Evolutionary conservation across 2,329 filamentous ascomycete species (phyloP).

Genomic region (Tolypocladium tundrense): DNA sequence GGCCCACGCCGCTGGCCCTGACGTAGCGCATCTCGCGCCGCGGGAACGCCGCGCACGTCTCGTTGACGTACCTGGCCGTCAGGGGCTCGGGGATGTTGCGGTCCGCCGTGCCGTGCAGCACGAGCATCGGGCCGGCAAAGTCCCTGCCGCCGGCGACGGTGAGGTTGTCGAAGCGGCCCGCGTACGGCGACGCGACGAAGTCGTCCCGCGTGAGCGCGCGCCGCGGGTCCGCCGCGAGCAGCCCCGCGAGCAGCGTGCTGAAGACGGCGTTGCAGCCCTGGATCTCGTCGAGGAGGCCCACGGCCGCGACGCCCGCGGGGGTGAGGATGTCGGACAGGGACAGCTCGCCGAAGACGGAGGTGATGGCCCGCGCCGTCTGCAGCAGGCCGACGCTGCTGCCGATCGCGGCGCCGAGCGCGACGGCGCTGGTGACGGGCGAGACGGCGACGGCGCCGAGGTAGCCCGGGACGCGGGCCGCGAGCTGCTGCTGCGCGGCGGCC

Average conservation of each 20-base stretch:
- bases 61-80: conserved; percentile 7
- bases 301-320: background rate
- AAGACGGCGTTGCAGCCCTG: conserved; percentile 8
- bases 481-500: conserved; percentile 19
- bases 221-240: conserved; percentile 1
- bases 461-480: conserved; percentile 17
- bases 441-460: conserved; percentile 26
- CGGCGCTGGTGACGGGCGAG: conserved; percentile 15
- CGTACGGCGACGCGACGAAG: conserved; percentile 11
- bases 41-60: conserved; percentile 9
- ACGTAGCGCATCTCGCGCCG: conserved; percentile 9
- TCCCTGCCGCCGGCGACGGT: conserved; percentile 17
- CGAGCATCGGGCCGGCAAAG: conserved; percentile 24
- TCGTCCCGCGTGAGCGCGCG: conserved; percentile 1
- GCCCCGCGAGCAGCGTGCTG: background rate
- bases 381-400: conserved; percentile 5
- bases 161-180: conserved; percentile 12
- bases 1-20: conserved; percentile 7
- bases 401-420: conserved; percentile 5
- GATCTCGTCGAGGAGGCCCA: conserved; percentile 6
- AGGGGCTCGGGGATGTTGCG: conserved; percentile 5
- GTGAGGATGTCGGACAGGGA: conserved; percentile 7
- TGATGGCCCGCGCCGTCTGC: conserved; percentile 3
- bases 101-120: conserved; percentile 23
- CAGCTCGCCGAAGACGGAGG: conserved; percentile 7